Evolutionary conservation across 257 asterid species (phyloP).

Genomic region (Verbascum thapsus): DNA sequence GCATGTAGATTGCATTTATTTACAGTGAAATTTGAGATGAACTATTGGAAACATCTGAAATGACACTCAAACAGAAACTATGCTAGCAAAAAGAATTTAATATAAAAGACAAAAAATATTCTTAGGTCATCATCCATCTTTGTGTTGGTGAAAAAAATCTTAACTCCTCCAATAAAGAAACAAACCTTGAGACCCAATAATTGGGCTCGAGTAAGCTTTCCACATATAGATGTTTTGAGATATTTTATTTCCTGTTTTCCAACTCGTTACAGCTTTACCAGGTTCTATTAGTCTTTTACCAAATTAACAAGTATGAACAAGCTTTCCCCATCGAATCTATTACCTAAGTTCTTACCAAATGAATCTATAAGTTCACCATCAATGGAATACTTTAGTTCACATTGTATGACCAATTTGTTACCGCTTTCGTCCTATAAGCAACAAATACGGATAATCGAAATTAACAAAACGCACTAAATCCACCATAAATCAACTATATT

Average conservation of each 20-base stretch:
- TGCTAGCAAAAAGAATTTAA: too few species aligned
- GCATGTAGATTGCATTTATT: too few species aligned
- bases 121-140: too few species aligned
- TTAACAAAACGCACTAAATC: constrained; percentile 7
- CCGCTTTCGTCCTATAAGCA: background rate
- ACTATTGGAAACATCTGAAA: too few species aligned
- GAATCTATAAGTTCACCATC: constrained; percentile 15
- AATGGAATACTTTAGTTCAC: constrained; percentile 20
- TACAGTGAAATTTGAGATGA: too few species aligned
- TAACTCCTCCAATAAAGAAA: background rate
- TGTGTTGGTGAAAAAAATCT: background rate
- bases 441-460: background rate
- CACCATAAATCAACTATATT: background rate
- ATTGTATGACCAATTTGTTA: background rate
- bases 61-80: too few species aligned
- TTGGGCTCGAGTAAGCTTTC: background rate
- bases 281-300: constrained; percentile 11
- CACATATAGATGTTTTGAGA: too few species aligned
- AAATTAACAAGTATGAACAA: constrained; percentile 13
- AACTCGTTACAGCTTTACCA: constrained; percentile 21
- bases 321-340: constrained; percentile 7
- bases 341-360: too few species aligned
- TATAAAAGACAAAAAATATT: too few species aligned
- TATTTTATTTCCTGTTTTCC: background rate
- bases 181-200: background rate